Evolutionary conservation across 73 alveolate species (phyloP).

Genomic region (Paramecium sexaurelia): DNA sequence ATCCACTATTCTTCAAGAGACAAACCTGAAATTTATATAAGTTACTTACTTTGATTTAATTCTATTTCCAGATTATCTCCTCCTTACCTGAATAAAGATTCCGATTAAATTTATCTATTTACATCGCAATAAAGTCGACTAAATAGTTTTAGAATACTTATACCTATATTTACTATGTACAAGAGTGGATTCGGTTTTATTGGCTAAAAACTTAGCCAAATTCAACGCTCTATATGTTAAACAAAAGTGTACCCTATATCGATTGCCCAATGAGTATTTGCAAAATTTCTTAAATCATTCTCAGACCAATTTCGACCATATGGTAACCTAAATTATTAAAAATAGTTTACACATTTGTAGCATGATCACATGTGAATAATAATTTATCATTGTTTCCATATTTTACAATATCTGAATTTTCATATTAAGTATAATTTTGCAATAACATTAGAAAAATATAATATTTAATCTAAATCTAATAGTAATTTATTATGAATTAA

Average conservation of each 20-base stretch:
- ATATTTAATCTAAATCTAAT: not conserved
- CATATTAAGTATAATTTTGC: not conserved
- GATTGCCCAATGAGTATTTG: slow-evolving; percentile 1
- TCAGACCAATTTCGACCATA: not conserved
- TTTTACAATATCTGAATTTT: not conserved
- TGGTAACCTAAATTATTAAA: not conserved
- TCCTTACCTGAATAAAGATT: not conserved
- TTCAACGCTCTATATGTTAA: not conserved
- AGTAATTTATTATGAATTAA: not conserved
- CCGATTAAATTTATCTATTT: not conserved
- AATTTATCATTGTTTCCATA: not conserved
- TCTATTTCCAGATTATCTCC: not conserved
- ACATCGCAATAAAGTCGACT: slow-evolving; percentile 21
- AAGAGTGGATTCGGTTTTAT: not conserved
- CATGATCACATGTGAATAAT: slow-evolving; percentile 10
- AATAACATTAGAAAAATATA: not conserved
- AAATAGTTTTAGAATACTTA: not conserved
- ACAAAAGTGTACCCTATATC: not conserved
- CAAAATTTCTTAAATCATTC: not conserved
- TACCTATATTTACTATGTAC: not conserved
- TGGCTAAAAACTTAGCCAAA: not conserved
- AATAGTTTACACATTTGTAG: not conserved
- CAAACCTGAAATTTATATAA: not conserved
- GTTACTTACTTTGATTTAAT: not conserved
- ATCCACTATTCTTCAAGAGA: not conserved